Evolutionary conservation across 495 filamentous ascomycete genomes (phyloP), one percentile per base, ranked within the genome.

Genomic region (Chaetomium tenue): DNA sequence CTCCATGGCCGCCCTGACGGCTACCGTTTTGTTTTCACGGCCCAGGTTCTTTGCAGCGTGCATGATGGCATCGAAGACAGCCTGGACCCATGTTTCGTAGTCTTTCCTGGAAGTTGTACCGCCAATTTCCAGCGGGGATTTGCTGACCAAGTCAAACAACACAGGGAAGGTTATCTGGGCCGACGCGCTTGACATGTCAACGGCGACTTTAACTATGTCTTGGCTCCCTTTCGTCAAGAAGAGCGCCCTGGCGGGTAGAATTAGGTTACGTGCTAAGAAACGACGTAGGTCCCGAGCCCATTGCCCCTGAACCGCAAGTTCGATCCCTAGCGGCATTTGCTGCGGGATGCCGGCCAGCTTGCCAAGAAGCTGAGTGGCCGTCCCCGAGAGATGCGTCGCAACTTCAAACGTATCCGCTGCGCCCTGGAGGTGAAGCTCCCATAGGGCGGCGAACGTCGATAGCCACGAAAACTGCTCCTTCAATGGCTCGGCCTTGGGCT

Each of bases 71-170:
- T 82, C 80, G 66, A 91, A 91, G 9, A 90, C 77, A 0, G 77
- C 79, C 71, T 90, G 85, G n/a, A 87, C 68, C 89, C 89, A 92
- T 4, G 78, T 77, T 33, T 82, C 80, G 66, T 89, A 87, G 39
- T 84, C 76, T 18, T 79, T 73, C 53, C 79, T 78, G 26, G 78
- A 82, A 52, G 84, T 82, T 25, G 79, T 77, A 57, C 84, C 79
- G 55, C 83, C 83, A 12, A 82, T 75, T 55, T 84, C 77, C 33
- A 81, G 76, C 28, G 85, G 82, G 6, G 83, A 83, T 52, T 80
- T 80, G 20, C 83, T 78, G 3, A 84, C 86, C 60, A 89, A 77
- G 37, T 83, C 78, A 67, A 86, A 88, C n/a, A 88, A 76, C 20
- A 76, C 70, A 15, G 81, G 77, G 47, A 76, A 77, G 16, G 75